These are phyloP conservation scores for Aspergillus alliaceus DNA, from an alignment of 2,329 filamentous ascomycete genomes.

Conservation along the genomic window DNA sequence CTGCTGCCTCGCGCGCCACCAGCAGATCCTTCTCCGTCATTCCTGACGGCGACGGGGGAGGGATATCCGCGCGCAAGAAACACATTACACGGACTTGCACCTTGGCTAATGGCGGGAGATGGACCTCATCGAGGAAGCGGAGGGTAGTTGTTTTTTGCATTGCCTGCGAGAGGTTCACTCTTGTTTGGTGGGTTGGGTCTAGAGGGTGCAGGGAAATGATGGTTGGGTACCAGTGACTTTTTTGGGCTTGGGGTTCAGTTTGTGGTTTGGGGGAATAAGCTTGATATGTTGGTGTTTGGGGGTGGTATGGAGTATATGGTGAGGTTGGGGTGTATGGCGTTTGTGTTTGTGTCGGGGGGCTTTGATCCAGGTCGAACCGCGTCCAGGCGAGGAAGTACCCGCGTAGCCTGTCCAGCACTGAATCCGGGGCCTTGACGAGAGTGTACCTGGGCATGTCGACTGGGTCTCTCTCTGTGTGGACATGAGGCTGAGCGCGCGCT, in stretches of 20 bases:
- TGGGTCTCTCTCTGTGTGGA: conserved; percentile 42
- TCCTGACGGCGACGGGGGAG: background rate
- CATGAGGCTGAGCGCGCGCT: conserved; percentile 45
- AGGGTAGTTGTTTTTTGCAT: conserved; percentile 50
- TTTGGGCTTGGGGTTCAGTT: conserved; percentile 29
- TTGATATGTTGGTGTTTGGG: background rate
- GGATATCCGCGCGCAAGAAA: conserved; percentile 49
- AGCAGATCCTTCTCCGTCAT: conserved; percentile 2
- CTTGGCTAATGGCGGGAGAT: conserved; percentile 26
- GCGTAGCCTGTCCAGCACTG: conserved; percentile 54
- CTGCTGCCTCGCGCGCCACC: background rate
- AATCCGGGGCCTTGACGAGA: conserved; percentile 53
- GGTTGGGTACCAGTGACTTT: conserved; percentile 57
- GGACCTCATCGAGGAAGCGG: conserved; percentile 29
- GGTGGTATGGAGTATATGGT: background rate
- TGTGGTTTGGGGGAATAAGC: background rate
- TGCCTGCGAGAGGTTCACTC: conserved; percentile 49
- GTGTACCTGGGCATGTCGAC: conserved; percentile 57
- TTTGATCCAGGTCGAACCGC: conserved; percentile 32
- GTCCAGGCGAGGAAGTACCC: conserved; percentile 69
- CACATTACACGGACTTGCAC: conserved; percentile 62
- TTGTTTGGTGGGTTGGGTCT: conserved; percentile 50
- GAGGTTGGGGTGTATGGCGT: background rate
- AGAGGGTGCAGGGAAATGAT: conserved; percentile 53
- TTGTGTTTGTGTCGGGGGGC: conserved; percentile 21